Percentiles rank a stretch among this genome's conserved stretches.
Evolutionary conservation across 805 yeast genomes (phyloP).

Genomic region (Ogataea paraovalis): DNA sequence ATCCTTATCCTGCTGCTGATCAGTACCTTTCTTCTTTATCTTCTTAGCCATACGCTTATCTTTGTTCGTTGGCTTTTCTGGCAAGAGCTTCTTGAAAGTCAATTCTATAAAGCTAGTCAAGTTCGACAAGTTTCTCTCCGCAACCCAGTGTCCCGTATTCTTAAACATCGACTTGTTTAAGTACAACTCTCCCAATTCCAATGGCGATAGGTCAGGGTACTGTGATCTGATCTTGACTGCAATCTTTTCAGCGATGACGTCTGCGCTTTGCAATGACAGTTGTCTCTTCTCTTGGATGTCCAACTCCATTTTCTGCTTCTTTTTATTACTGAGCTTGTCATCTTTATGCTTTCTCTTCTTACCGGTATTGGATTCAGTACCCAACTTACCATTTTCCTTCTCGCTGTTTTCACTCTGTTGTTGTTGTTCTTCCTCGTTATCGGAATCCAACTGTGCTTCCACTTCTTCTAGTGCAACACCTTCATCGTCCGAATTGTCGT

Average conservation of each 20-base stretch:
- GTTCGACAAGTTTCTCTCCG: conserved; percentile 51
- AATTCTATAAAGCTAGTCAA: conserved; percentile 50
- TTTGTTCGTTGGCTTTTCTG: conserved; percentile 27
- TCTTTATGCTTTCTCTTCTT: conserved; percentile 27
- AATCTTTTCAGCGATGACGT: conserved; percentile 62
- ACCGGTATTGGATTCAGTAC: conserved; percentile 6
- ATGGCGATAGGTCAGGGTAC: conserved; percentile 64
- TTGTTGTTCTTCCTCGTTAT: no score
- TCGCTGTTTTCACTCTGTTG: no score
- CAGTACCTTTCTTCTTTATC: conserved; percentile 17
- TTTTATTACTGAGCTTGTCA: conserved; percentile 57
- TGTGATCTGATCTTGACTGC: conserved; percentile 55
- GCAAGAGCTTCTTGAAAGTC: conserved; percentile 46
- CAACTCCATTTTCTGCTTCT: conserved; percentile 61
- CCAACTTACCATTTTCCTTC: not conserved
- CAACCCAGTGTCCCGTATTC: conserved; percentile 56
- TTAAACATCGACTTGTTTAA: conserved; percentile 51
- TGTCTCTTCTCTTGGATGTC: conserved; percentile 55
- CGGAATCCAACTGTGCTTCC: not conserved
- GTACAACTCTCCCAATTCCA: conserved; percentile 69
- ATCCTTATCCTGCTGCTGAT: conserved; percentile 15
- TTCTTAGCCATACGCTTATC: conserved; percentile 28
- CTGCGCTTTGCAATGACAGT: conserved; percentile 53
- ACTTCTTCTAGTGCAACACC: conserved; percentile 32
- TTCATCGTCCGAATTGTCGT: conserved; percentile 31